Conservation (phyloP, 1,284 basidiomycete genomes). For the Tilletia setariae region DNA sequence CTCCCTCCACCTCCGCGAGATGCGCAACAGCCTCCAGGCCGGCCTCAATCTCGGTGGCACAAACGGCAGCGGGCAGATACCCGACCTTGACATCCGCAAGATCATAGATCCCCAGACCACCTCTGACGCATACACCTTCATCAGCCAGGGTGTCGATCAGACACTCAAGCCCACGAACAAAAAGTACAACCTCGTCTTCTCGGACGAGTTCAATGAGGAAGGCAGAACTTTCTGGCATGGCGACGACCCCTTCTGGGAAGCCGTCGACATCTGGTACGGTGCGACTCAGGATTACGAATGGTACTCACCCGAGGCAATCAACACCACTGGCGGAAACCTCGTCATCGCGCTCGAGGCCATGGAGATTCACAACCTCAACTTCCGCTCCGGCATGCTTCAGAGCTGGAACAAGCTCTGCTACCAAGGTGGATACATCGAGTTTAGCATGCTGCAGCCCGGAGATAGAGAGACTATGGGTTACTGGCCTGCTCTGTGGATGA, state of each 20-base stretch:
- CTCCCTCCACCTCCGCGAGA: constrained; percentile 21
- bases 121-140: constrained; percentile 25
- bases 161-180: constrained; percentile 28
- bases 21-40: constrained; percentile 23
- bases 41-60: constrained; percentile 43
- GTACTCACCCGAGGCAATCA: constrained; percentile 53
- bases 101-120: constrained; percentile 43
- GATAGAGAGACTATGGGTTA: constrained; percentile 20
- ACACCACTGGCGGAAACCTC: constrained; percentile 43
- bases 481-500: constrained; percentile 28
- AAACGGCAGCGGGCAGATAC: constrained; percentile 43
- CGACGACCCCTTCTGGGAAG: constrained; percentile 52
- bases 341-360: constrained; percentile 40
- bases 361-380: constrained; percentile 44
- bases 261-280: constrained; percentile 51
- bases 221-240: constrained; percentile 62
- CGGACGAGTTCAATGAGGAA: constrained; percentile 72
- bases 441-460: constrained; percentile 24
- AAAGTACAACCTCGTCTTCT: constrained; percentile 61
- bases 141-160: constrained; percentile 29
- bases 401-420: constrained; percentile 51
- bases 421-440: constrained; percentile 30
- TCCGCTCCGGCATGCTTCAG: constrained; percentile 52
- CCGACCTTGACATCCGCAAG: constrained; percentile 11
- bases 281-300: constrained; percentile 52